phyloP scores from a whole-genome alignment of 23 red algal species.

The Gracilaria gracilis region DNA sequence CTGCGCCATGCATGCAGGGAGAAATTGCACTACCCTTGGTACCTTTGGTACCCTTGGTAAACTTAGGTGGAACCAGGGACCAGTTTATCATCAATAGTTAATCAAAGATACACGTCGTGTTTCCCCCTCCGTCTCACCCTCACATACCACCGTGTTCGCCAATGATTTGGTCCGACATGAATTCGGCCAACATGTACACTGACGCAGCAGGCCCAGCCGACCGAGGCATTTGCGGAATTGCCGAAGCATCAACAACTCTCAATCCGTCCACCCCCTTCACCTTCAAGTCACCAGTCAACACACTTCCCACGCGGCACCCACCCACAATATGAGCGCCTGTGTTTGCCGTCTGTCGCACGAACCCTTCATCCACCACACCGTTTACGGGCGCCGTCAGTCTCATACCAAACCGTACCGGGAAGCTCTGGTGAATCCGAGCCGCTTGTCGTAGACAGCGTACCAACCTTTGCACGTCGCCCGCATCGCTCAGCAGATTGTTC shows the following conservation, averaged over 20 bases:
- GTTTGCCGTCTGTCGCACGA: slow-evolving; percentile 28
- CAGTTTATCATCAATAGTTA: no score
- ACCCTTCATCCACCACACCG: slow-evolving; percentile 16
- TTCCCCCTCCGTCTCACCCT: neutral
- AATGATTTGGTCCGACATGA: slow-evolving; percentile 33
- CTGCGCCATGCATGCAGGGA: no score
- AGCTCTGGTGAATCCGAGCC: slow-evolving; percentile 18
- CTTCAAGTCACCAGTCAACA: slow-evolving; percentile 30
- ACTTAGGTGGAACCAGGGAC: no score
- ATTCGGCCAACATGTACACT: slow-evolving; percentile 70
- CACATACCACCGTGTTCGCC: neutral
- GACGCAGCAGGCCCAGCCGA: slow-evolving; percentile 68
- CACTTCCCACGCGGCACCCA: slow-evolving; percentile 57
- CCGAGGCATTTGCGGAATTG: slow-evolving; percentile 53
- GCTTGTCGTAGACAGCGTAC: neutral
- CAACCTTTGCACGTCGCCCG: neutral
- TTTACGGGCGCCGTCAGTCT: neutral
- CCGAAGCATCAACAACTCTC: slow-evolving; percentile 70
- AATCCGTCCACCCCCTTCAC: slow-evolving; percentile 62
- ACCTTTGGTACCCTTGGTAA: no score
- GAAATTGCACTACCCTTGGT: no score
- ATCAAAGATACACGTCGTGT: no score
- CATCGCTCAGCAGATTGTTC: slow-evolving; percentile 20
- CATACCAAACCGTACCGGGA: neutral
- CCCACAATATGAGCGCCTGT: slow-evolving; percentile 52